Base-by-base conservation (phyloP, 2,329 filamentous ascomycete species). In the Verticillium nubilum region DNA sequence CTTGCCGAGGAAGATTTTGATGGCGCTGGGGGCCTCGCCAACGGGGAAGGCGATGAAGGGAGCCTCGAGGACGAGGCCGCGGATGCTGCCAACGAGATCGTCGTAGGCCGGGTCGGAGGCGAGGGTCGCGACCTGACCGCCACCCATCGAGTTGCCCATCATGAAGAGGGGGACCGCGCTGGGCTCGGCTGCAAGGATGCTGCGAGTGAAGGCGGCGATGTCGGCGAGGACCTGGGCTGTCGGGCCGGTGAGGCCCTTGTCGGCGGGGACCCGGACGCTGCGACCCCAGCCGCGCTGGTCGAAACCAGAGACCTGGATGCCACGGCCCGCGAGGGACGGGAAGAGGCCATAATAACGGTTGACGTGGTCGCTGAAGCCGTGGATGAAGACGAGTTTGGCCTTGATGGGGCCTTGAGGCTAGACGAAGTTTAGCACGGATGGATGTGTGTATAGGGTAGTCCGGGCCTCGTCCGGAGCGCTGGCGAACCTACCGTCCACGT, bases 271-370 rank as follows among this genome's bases (percentile, higher is more conserved):
- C 37, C 75, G 79, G 25, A 88, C 90, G 58, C 86, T 90, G 59
- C 85, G 86, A 62, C 93, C 93, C 92, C 92, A 97, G 71, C 93
- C 92, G 72, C 86, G 87, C 78, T 97, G 93, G 73, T 97, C 93
- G 71, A 93, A 90, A 62, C 85, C 82, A 68, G 89, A 85, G 54
- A 91, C 83, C 68, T 90, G 86, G 67, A 97, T 92, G 62, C 89
- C 90, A 58, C 82, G 82, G 12, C 79, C 76, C 25, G 89, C 88
- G 54, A 97, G 82, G 15, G 76, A 77, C 5, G 86, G 81, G 75
- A 95, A 94, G 68, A 97, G 83, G 59, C 82, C 80, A 69, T 86
- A 83, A 76, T 97, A 96, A 60, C 86, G 84, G 73, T 90, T 86
- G 72, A 90, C 78, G 73, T 96, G 91, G 74, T 97, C 93, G 72